Conservation (phyloP, 495 filamentous ascomycete species). For the Aspergillus bertholletiae region DNA sequence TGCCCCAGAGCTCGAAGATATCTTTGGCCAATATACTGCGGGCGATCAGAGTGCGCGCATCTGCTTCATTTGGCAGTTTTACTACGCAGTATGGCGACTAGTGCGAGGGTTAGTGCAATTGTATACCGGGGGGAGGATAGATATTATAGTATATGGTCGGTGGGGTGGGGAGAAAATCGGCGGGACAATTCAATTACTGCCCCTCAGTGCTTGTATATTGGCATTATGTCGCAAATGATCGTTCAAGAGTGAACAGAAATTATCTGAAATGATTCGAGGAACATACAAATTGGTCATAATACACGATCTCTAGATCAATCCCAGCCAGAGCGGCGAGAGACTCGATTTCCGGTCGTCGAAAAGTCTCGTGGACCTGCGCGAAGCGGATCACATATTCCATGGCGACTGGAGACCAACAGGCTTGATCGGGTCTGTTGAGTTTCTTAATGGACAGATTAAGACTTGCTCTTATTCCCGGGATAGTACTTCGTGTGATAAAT, state of each 20-base stretch:
- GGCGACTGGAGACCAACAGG: not conserved
- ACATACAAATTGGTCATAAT: conserved; percentile 70
- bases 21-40: conserved; percentile 77
- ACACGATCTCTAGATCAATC: conserved; percentile 65
- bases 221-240: not conserved
- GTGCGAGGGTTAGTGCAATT: conserved; percentile 9
- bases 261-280: not conserved
- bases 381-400: conserved; percentile 90
- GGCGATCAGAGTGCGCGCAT: conserved; percentile 61
- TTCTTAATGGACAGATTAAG: too few species aligned
- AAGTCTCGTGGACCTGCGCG: conserved; percentile 84
- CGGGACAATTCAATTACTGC: not conserved
- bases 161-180: conserved; percentile 5
- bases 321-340: conserved; percentile 68
- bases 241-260: not conserved
- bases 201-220: not conserved
- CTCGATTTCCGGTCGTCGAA: conserved; percentile 82
- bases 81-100: conserved; percentile 89
- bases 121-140: too few species aligned
- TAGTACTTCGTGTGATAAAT: not conserved
- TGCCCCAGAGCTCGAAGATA: conserved; percentile 87
- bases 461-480: too few species aligned
- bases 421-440: not conserved
- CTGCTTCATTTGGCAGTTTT: conserved; percentile 58
- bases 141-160: not conserved